Base-by-base conservation (phyloP, 2,329 filamentous ascomycete species). In the Stagonosporopsis cucurbitacearum region DNA sequence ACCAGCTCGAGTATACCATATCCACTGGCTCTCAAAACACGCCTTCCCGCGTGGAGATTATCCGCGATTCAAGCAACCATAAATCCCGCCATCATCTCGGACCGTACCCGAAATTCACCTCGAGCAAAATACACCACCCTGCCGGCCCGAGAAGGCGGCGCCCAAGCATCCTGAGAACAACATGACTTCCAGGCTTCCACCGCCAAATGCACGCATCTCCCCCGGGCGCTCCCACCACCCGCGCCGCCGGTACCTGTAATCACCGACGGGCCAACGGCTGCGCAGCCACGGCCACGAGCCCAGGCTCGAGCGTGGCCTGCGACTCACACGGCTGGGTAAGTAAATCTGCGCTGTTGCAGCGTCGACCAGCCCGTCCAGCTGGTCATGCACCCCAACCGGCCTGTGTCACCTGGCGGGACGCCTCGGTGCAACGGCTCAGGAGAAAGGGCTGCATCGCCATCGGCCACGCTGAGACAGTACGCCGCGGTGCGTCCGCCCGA, bases 221-320 rank as follows among this genome's bases (percentile, higher is more conserved):
- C n/a, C n/a, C n/a, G n/a, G 22, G 36, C 5, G 25, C 47, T 32
- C 41, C 45, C 51, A 44, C 32, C 28, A 47, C 42, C 53, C 53
- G 51, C 46, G 53, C 53, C 42, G 53, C 42, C 47, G 47, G 47
- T 56, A 56, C 42, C 47, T 42, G 47, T 56, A 56, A 51, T 47
- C 32, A 47, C 47, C 47, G 36, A 33, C 52, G 22, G 30, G 30
- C 52, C 40, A 44, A 42, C 46, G 48, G 48, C 50, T 35, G 35
- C 17, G 9, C 17, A 37, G 32, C 5, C 28, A 11, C 32, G 20
- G n/a, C 39, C 47, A 44, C 48, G 32, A 50, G 48, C 40, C 20
- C 40, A 51, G 37, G 26, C 36, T 43, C 28, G 44, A 48, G 30
- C 17, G 47, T 49, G 26, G 30, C 12, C 36, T 22, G 13, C n/a